A percentile compares a stretch with the other conserved stretches of the same genome.
phyloP scores from a whole-genome alignment of 2,329 filamentous ascomycete species.

The Thielaviopsis musarum region DNA sequence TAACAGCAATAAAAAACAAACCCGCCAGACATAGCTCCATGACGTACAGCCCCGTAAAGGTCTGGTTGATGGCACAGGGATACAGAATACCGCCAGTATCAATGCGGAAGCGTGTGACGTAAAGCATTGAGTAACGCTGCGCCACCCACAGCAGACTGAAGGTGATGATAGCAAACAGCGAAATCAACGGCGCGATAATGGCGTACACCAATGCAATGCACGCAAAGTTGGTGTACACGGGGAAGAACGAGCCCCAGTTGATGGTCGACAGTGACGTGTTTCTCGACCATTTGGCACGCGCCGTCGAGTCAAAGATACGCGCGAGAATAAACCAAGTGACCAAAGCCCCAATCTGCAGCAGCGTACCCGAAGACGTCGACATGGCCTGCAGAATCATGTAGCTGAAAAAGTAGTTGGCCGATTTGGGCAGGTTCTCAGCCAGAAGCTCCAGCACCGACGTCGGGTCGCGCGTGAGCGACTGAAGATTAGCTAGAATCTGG shows the following conservation, averaged over 20 bases:
- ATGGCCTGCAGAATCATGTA: constrained; percentile 95
- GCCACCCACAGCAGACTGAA: constrained; percentile 87
- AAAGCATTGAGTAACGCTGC: constrained; percentile 92
- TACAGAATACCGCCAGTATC: constrained; percentile 91
- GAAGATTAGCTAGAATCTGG: constrained; percentile 38
- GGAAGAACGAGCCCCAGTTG: constrained; percentile 87
- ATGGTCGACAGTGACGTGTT: constrained; percentile 65
- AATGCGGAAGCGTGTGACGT: constrained; percentile 74
- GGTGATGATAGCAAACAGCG: constrained; percentile 83
- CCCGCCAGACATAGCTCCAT: constrained; percentile 86
- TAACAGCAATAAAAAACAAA: constrained; percentile 63
- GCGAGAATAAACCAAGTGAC: constrained; percentile 68
- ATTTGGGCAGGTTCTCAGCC: constrained; percentile 64
- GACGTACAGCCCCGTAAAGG: constrained; percentile 86
- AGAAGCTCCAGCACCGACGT: constrained; percentile 47
- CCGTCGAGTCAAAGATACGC: constrained; percentile 68
- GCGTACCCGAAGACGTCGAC: constrained; percentile 73
- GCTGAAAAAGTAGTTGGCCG: constrained; percentile 94
- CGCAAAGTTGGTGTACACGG: constrained; percentile 90
- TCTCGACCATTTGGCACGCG: constrained; percentile 64
- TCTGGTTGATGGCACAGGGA: constrained; percentile 82
- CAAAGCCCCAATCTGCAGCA: constrained; percentile 69
- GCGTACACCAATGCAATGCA: constrained; percentile 84
- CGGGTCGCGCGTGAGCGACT: constrained; percentile 36
- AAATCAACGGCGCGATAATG: constrained; percentile 75